These are phyloP conservation scores for Staphylotrichum tortipilum DNA, from an alignment of 495 filamentous ascomycete genomes.

Conservation along the genomic window DNA sequence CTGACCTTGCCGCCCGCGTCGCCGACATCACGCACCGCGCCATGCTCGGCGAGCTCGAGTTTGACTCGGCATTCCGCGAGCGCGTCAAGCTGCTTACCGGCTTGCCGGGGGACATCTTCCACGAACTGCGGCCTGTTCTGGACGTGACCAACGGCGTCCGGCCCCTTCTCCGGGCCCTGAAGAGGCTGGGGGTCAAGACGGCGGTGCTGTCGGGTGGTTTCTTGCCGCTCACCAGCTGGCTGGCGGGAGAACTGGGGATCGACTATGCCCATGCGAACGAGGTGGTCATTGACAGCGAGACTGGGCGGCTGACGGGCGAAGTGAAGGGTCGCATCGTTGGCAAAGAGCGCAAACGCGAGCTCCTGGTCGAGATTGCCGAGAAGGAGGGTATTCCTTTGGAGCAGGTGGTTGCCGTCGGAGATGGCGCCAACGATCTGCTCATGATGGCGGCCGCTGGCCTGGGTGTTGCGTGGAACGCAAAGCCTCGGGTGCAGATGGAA, in stretches of 20 bases:
- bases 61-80: conserved; percentile 68
- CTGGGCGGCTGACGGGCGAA: conserved; percentile 69
- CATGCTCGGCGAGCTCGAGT: conserved; percentile 97
- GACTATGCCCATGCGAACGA: conserved; percentile 87
- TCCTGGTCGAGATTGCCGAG: conserved; percentile 67
- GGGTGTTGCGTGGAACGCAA: conserved; percentile 90
- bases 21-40: conserved; percentile 77
- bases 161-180: conserved; percentile 63
- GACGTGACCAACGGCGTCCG: conserved; percentile 73
- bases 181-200: conserved; percentile 67
- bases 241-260: conserved; percentile 68
- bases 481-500: conserved; percentile 80
- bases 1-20: conserved; percentile 50
- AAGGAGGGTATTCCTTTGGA: conserved; percentile 60
- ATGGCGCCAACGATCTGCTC: conserved; percentile 88
- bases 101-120: conserved; percentile 69
- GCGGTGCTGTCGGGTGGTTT: conserved; percentile 92
- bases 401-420: conserved; percentile 81
- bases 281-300: conserved; percentile 53
- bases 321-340: conserved; percentile 73
- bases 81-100: conserved; percentile 74
- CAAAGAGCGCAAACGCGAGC: conserved; percentile 64
- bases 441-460: conserved; percentile 88
- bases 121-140: conserved; percentile 61
- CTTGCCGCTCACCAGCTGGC: conserved; percentile 75